phyloP scores from a whole-genome alignment of 371 early-diverging fungal species.

The Syncephalastrum racemosum region DNA sequence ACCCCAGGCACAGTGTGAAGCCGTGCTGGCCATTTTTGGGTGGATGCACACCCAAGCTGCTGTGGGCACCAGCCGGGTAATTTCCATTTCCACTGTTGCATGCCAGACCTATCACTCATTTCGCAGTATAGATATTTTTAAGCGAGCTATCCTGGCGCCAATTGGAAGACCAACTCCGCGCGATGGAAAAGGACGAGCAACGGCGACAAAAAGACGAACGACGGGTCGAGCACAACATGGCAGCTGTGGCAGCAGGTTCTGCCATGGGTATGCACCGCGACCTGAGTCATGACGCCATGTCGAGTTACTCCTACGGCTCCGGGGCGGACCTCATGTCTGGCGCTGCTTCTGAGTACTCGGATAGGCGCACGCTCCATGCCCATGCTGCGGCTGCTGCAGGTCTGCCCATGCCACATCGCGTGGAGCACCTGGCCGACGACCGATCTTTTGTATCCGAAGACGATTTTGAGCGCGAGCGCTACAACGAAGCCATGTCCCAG shows the following conservation, averaged over 20 bases:
- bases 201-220: constrained; percentile 27
- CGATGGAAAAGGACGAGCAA: constrained; percentile 34
- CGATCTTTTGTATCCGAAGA: constrained; percentile 66
- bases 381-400: constrained; percentile 22
- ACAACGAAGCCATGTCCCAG: constrained; percentile 24
- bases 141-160: constrained; percentile 69
- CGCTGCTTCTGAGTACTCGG: constrained; percentile 4
- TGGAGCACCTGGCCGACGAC: constrained; percentile 34
- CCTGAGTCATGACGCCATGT: constrained; percentile 33
- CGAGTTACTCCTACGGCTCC: constrained; percentile 35
- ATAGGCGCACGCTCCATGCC: constrained; percentile 13
- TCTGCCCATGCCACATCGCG: constrained; percentile 17
- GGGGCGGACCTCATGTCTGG: constrained; percentile 25
- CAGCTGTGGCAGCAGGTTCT: not conserved
- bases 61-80: constrained; percentile 66
- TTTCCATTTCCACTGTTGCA: not conserved
- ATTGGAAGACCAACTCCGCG: constrained; percentile 59
- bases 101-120: no score
- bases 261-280: constrained; percentile 16
- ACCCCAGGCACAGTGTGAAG: constrained; percentile 56
- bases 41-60: constrained; percentile 70
- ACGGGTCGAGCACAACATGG: constrained; percentile 21
- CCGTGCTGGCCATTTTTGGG: constrained; percentile 56
- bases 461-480: constrained; percentile 27
- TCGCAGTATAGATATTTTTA: constrained; percentile 54